Conservation (phyloP, 805 yeast genomes). For the Spathaspora girioi region DNA sequence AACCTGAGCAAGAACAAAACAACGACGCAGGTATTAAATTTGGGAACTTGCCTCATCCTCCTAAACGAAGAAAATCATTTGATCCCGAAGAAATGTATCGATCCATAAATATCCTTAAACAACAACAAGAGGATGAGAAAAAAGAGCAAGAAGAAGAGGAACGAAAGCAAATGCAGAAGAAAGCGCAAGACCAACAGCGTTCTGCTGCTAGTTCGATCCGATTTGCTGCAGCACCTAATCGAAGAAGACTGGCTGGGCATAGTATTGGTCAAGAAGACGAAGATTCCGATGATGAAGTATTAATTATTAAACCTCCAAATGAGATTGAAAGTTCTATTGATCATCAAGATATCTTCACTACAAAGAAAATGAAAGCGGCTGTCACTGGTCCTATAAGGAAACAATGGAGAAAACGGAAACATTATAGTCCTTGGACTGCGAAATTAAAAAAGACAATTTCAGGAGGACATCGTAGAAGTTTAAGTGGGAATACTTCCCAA, state of each 20-base stretch:
- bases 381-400: slow-evolving; percentile 6
- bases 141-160: slow-evolving; percentile 18
- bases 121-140: slow-evolving; percentile 35
- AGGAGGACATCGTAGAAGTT: slow-evolving; percentile 3
- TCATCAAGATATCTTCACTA: slow-evolving; percentile 34
- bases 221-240: slow-evolving; percentile 1
- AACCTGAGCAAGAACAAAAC: not conserved
- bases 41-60: slow-evolving; percentile 50
- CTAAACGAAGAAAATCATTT: slow-evolving; percentile 35
- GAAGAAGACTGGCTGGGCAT: slow-evolving; percentile 2
- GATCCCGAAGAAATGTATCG: slow-evolving; percentile 81
- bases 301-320: slow-evolving; percentile 74
- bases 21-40: slow-evolving; percentile 36
- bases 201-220: no score
- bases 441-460: slow-evolving; percentile 20
- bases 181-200: not conserved
- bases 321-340: slow-evolving; percentile 50
- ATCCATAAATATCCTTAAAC: slow-evolving; percentile 73
- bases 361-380: slow-evolving; percentile 10
- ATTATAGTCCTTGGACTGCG: slow-evolving; percentile 11
- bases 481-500: slow-evolving; percentile 1
- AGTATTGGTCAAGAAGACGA: slow-evolving; percentile 20
- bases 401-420: slow-evolving; percentile 7
- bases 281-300: slow-evolving; percentile 61
- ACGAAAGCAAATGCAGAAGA: slow-evolving; percentile 5